Evolutionary conservation across 768 basidiomycete species (phyloP), one percentile per base, ranked within the genome.

Genomic region (Stropharia rugosoannulata): DNA sequence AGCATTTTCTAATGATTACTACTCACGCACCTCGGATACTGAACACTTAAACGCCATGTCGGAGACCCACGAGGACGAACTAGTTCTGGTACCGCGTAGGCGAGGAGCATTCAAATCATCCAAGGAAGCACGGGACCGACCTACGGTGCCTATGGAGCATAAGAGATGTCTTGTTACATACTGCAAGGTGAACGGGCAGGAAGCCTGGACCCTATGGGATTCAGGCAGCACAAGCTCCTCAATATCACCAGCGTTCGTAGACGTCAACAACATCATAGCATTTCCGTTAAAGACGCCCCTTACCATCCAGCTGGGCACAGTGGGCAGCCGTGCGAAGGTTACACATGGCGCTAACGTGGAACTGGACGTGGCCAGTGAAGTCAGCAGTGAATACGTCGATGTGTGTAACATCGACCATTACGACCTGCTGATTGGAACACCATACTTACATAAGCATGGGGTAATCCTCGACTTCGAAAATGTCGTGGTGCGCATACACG

Each of bases 401-500:
- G 55, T 77, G 3, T 65, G 61, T 0, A 77, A 77, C 38, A 60
- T 76, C 10, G 70, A 74, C 47, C 56, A 55, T 4, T 77, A 75
- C 51, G 70, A 75, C 32, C 54, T 67, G 46, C 67, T 77, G 0
- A 59, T 77, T 0, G 72, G 75, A 0, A 71, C 65, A 3, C 69
- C 69, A 2, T 77, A 72, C 43, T 68, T 74, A 62, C 46, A 49
- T 0, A 46, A 54, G 16, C 58, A 70, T 43, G 51, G 55, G 5
- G 66, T 68, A 0, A 12, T 58, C 0, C 51, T 73, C 2, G 66
- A 72, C 49, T 70, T 74, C 36, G 54, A 50, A 1, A 46, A 37
- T 0, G 53, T 63, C 12, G n/a, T 43, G 4, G 49, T 72, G n/a
- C 2, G 18, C 1, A 35, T 65, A 0, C 43, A 55, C 18, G 64